Evolutionary conservation across 2,329 filamentous ascomycete species (phyloP).

Genomic region (Cladosporium sp.): DNA sequence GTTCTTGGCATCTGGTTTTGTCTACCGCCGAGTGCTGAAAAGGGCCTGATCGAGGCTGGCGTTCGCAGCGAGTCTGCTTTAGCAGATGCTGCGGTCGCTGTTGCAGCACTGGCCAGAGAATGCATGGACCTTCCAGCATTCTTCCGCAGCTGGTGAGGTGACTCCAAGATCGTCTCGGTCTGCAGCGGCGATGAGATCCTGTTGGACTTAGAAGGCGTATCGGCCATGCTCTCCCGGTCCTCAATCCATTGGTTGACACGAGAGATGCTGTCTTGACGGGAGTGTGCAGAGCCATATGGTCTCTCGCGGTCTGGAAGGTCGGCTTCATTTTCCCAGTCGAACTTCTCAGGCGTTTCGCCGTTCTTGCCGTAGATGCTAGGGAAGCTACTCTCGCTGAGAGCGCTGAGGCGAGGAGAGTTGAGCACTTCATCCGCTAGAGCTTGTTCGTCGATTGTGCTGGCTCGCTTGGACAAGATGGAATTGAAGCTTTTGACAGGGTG

Average conservation of each 20-base stretch:
- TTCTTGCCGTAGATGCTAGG: slow-evolving; percentile 31
- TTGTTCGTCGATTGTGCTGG: slow-evolving; percentile 21
- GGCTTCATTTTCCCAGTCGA: slow-evolving; percentile 23
- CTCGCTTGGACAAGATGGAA: slow-evolving; percentile 28
- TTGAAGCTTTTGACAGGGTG: slow-evolving; percentile 31
- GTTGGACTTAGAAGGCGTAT: slow-evolving; percentile 27
- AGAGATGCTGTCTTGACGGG: slow-evolving; percentile 29
- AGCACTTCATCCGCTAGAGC: slow-evolving; percentile 23
- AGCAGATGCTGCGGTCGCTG: not conserved
- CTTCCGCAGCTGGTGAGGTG: slow-evolving; percentile 10
- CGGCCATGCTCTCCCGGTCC: slow-evolving; percentile 21
- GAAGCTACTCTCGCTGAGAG: slow-evolving; percentile 34
- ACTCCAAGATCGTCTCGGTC: not conserved
- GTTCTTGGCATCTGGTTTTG: not conserved
- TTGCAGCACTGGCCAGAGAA: slow-evolving; percentile 19
- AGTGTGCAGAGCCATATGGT: slow-evolving; percentile 12
- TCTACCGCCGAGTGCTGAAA: not conserved
- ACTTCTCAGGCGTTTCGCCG: slow-evolving; percentile 23
- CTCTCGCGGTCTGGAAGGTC: not conserved
- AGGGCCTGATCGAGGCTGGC: not conserved
- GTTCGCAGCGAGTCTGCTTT: slow-evolving; percentile 1
- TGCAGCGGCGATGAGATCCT: slow-evolving; percentile 18
- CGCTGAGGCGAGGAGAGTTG: slow-evolving; percentile 30
- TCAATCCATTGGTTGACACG: slow-evolving; percentile 33
- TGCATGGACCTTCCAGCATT: slow-evolving; percentile 14